Evolutionary conservation across 768 basidiomycete species (phyloP).

Genomic region (Termitomyces sp.): DNA sequence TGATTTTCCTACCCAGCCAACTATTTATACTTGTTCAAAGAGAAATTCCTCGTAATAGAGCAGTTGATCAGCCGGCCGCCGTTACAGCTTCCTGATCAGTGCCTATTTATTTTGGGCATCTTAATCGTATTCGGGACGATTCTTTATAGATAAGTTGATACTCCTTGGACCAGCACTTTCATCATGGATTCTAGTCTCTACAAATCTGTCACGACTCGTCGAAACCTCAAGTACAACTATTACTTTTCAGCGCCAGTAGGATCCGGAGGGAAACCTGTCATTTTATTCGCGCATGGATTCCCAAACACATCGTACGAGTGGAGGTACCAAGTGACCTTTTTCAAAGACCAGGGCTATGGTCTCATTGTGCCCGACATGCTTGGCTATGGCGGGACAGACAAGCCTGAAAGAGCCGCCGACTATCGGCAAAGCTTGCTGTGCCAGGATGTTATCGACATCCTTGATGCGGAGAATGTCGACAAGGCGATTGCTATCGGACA

Average conservation of each 20-base stretch:
- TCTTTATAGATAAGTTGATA: too few species aligned
- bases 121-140: too few species aligned
- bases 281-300: conserved; percentile 44
- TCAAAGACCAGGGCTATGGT: conserved; percentile 35
- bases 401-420: conserved; percentile 32
- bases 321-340: conserved; percentile 33
- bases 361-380: conserved; percentile 48
- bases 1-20: too few species aligned
- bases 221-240: conserved; percentile 33
- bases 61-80: too few species aligned
- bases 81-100: too few species aligned
- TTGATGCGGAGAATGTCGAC: conserved; percentile 30
- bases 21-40: too few species aligned
- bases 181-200: conserved; percentile 16
- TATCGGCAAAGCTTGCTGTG: conserved; percentile 32
- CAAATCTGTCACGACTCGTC: conserved; percentile 25
- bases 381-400: conserved; percentile 48
- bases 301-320: conserved; percentile 37
- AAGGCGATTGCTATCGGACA: conserved; percentile 37
- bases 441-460: conserved; percentile 37
- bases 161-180: not conserved
- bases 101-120: too few species aligned
- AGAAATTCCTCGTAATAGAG: too few species aligned
- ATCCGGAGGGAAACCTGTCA: conserved; percentile 24
- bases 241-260: conserved; percentile 24